Evolutionary conservation across 345 rosid species (phyloP), one percentile per base, ranked within the genome.

Genomic region (Litchi chinensis): DNA sequence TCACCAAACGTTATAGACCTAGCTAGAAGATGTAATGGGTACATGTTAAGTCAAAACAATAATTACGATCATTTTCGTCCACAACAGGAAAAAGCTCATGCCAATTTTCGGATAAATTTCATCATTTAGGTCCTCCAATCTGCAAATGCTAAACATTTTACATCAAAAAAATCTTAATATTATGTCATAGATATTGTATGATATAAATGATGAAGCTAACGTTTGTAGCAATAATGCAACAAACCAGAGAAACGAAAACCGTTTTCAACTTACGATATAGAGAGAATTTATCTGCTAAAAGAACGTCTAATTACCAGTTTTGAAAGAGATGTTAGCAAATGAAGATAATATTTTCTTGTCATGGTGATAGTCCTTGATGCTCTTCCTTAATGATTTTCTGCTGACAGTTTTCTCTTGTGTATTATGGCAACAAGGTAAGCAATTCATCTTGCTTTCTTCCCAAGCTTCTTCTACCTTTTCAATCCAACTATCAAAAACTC

Each of bases 271-370:
- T n/a, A 52, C 1, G 32, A 21, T 3, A 1, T 10, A 8, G 1
- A 64, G 46, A 16, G 22, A 70, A 9, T 11, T 41, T 26, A 62
- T 2, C 8, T 70, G 18, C 13, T 12, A 12, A 48, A 16, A 54
- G n/a, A 54, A n/a, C 5, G 12, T 16, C 8, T 16, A 46, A 21
- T 60, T 73, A 93, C 99, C 97, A 21, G 87, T 86, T 85, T 91
- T 94, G 79, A 93, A 90, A 79, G 99, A 91, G 82, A 93, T 85
- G 83, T 90, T 90, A 18, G 95, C 93, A 77, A 90, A 91, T 5
- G 88, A 80, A 77, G 93, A 79, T 46, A 91, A 72, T 75, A 80
- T 76, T 83, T 88, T 60, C 28, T 22, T 60, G 28, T 60, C 64
- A 52, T 89, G 6, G 88, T 79, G 86, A 76, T 86, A 86, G 18